These are phyloP conservation scores for Annona squamosa DNA, from an alignment of 164 flowering plant genomes.

Conservation along the genomic window DNA sequence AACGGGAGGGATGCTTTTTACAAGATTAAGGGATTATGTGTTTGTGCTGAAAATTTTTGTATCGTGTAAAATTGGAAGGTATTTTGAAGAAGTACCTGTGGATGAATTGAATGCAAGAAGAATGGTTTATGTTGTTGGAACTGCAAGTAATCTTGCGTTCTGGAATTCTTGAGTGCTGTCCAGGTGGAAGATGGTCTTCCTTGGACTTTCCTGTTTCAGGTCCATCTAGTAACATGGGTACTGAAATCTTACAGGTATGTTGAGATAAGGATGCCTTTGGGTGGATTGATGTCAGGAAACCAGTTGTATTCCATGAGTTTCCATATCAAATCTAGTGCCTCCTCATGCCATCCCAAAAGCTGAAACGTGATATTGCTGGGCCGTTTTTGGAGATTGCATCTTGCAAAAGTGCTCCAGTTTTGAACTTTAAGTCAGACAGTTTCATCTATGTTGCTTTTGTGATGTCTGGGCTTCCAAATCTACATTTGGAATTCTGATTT, in stretches of 20 bases:
- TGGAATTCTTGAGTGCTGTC: not conserved
- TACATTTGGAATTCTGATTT: too few species aligned
- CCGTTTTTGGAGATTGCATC: not conserved
- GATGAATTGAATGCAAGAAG: not conserved
- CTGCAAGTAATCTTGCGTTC: not conserved
- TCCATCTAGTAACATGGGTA: not conserved
- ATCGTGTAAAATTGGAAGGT: not conserved
- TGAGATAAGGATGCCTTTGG: not conserved
- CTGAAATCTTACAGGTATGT: not conserved
- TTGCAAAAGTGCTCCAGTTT: too few species aligned
- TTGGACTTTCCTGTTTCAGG: not conserved
- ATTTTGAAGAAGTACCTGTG: not conserved
- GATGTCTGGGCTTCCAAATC: too few species aligned
- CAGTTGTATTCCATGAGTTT: not conserved
- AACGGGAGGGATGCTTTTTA: not conserved
- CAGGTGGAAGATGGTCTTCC: not conserved
- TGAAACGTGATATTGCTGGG: not conserved
- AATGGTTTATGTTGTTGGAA: not conserved
- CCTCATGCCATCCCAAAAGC: not conserved
- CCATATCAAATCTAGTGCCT: not conserved
- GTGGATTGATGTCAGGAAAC: not conserved
- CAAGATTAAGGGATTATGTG: not conserved
- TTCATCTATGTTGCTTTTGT: too few species aligned
- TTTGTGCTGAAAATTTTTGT: not conserved
- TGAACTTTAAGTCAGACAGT: too few species aligned